Base-by-base conservation (phyloP, 257 asterid species). In the Scutellaria barbata region DNA sequence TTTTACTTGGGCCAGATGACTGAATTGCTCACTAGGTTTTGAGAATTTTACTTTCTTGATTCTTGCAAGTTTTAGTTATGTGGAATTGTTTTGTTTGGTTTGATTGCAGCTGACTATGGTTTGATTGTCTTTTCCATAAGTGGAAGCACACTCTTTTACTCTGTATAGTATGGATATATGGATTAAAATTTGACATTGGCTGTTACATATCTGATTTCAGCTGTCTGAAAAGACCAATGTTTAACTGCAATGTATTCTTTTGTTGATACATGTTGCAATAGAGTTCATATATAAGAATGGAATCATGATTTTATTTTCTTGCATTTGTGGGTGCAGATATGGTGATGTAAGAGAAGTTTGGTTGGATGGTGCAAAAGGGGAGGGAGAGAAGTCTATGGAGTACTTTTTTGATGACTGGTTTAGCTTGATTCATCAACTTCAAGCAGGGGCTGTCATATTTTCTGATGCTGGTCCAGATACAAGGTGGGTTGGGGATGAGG, bases 401-500 rank as follows among this genome's bases (percentile, higher is more conserved):
- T 95, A 95, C 79, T 89, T 88, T 60, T 95, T 95, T 77, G 86
- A 85, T 57, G 90, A 82, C 63, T 92, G 99, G 99, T 92, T 88
- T 82, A 79, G 86, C 72, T 77, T 86, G 17, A 82, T 92, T 81
- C 98, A 87, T 88, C 98, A 95, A 77, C 93, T 73, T 68, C 99
- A 95, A 77, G 94, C 99, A 0, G 59, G 78, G 68, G 84, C 95
- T 1, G 82, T 89, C 80, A 89, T 95, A 64, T 95, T 95, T 68
- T 88, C 97, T 0, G 99, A 92, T 82, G 91, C 84, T 43, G 98
- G 98, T 66, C 99, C 98, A 0, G 98, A 95, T 71, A 76, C 84
- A 9, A 85, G 99, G 84, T 95, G 98, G 99, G 84, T 95, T 10
- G 99, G 99, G 18, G 88, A 92, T 41, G 99, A 95, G 75, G 82